Conservation (phyloP, 805 yeast genomes). For the Sugiyamaella qingdaonensis region DNA sequence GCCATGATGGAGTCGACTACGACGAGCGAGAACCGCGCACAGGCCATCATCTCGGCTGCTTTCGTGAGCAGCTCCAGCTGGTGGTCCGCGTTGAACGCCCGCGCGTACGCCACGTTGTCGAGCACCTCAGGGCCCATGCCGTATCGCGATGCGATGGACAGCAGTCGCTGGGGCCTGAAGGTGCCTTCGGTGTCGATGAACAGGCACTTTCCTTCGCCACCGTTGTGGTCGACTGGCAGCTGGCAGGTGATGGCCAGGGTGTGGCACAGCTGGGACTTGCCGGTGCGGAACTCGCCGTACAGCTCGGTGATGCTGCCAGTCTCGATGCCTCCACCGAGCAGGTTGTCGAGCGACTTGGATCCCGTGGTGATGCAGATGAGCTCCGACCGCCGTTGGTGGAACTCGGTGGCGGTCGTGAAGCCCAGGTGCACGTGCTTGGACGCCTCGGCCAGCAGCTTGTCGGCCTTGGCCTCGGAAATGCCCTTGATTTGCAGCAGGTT, state of each 20-base stretch:
- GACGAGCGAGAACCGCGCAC: constrained; percentile 80
- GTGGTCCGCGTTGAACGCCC: constrained; percentile 97
- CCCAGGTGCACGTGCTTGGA: constrained; percentile 89
- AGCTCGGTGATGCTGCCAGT: constrained; percentile 96
- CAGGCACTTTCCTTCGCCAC: constrained; percentile 96
- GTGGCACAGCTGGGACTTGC: constrained; percentile 95
- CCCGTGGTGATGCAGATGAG: constrained; percentile 94
- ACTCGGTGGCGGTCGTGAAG: constrained; percentile 94
- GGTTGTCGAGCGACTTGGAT: constrained; percentile 85
- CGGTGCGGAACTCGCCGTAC: constrained; percentile 96
- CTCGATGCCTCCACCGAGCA: constrained; percentile 94
- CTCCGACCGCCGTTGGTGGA: constrained; percentile 83
- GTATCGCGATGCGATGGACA: constrained; percentile 84
- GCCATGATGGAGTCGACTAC: constrained; percentile 99
- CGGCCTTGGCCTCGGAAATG: constrained; percentile 93
- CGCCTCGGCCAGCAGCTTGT: constrained; percentile 75
- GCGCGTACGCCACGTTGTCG: constrained; percentile 94
- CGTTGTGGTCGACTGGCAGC: constrained; percentile 93
- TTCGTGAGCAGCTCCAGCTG: constrained; percentile 79
- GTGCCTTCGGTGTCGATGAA: constrained; percentile 98
- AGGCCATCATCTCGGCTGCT: constrained; percentile 96
- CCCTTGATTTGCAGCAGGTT: constrained; percentile 77
- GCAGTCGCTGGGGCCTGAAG: constrained; percentile 85
- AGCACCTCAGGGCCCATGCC: constrained; percentile 93
- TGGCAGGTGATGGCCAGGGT: constrained; percentile 96